These are phyloP conservation scores for Hanseniaspora valbyensis DNA, from an alignment of 805 yeast genomes.

Conservation along the genomic window DNA sequence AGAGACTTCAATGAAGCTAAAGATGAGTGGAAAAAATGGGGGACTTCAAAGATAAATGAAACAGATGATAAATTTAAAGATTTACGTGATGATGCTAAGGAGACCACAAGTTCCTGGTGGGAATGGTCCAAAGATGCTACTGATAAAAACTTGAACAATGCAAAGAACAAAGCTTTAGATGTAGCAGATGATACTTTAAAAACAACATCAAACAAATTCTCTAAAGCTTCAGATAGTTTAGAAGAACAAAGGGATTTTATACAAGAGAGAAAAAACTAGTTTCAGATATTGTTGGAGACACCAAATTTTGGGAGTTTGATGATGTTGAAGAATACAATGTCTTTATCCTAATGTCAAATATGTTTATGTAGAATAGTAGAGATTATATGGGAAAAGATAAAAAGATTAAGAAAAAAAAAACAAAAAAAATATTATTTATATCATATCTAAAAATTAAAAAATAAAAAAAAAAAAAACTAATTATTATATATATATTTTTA, in stretches of 20 bases:
- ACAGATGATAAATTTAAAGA: conserved; percentile 15
- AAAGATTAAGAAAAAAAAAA: neutral
- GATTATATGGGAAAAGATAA: neutral
- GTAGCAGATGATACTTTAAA: conserved; percentile 7
- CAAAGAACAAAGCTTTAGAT: conserved; percentile 1
- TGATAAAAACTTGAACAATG: neutral
- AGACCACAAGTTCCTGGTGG: neutral
- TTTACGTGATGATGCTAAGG: conserved; percentile 3
- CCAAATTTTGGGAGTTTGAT: conserved; percentile 1
- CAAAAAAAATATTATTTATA: neutral
- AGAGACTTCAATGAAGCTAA: conserved; percentile 27
- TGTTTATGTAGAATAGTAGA: neutral
- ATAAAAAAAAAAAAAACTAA: too few species aligned
- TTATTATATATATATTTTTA: too few species aligned
- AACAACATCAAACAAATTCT: neutral
- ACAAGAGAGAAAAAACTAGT: conserved; percentile 3
- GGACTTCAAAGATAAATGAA: conserved; percentile 20
- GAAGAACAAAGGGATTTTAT: conserved; percentile 13
- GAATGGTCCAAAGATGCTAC: conserved; percentile 1
- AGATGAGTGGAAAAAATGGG: conserved; percentile 24
- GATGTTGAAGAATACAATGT: conserved; percentile 6
- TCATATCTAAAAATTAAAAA: too few species aligned
- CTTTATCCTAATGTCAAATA: conserved; percentile 1
- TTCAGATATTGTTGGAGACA: neutral
- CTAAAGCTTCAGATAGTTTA: conserved; percentile 4